Evolutionary conservation across 1,284 basidiomycete species (phyloP).

Genomic region (Pseudozyma sp.): DNA sequence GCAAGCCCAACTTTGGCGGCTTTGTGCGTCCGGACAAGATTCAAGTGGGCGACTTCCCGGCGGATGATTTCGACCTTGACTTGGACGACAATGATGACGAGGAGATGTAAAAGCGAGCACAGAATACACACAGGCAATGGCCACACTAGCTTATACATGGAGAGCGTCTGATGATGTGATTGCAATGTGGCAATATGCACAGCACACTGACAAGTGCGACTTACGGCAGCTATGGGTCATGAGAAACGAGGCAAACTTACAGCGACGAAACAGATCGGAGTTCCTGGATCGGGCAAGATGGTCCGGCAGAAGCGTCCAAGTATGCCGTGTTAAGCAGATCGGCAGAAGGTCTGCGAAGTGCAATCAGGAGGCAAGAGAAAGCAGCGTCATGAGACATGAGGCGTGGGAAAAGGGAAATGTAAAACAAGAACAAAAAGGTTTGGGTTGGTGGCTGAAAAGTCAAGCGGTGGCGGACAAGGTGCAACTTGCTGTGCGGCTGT

Average conservation of each 20-base stretch:
- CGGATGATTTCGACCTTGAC: constrained; percentile 38
- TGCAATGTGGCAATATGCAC: not conserved
- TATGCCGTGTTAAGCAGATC: not conserved
- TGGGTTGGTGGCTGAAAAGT: constrained; percentile 5
- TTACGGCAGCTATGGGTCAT: not conserved
- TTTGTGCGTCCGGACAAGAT: constrained; percentile 90
- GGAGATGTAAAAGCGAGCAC: constrained; percentile 28
- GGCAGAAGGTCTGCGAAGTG: not conserved
- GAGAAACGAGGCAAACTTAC: constrained; percentile 7
- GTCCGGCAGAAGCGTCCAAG: too few species aligned
- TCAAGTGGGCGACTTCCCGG: constrained; percentile 84
- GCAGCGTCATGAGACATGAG: not conserved
- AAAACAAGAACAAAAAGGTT: not conserved
- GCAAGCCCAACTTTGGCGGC: constrained; percentile 80
- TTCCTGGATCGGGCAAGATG: too few species aligned
- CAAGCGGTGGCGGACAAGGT: not conserved
- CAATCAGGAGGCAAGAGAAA: not conserved
- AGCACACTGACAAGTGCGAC: not conserved
- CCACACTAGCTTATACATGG: not conserved
- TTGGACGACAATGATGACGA: constrained; percentile 44
- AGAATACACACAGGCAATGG: constrained; percentile 1
- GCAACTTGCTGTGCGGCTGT: not conserved
- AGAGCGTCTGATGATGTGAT: not conserved
- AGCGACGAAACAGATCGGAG: not conserved
- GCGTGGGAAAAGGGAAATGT: constrained; percentile 1